phyloP scores from a whole-genome alignment of 192 early-diverging fungal genomes.

The Coemansia sp. region DNA sequence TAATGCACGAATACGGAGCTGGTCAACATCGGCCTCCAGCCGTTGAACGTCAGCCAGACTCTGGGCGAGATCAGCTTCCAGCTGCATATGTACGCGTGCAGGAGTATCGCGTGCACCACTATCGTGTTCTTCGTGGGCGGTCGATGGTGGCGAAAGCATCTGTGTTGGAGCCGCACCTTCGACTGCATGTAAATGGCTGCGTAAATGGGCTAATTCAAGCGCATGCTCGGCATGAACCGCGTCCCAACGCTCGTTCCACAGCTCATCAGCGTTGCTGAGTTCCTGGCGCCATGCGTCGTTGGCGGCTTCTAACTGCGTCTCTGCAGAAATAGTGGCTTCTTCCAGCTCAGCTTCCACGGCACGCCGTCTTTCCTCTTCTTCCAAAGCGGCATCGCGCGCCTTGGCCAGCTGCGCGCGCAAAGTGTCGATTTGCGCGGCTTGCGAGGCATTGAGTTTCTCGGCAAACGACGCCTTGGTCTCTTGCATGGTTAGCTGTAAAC shows the following conservation, averaged over 20 bases:
- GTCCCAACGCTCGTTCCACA: conserved; percentile 50
- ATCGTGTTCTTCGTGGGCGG: conserved; percentile 20
- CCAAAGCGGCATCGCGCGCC: conserved; percentile 44
- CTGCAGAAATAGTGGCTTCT: conserved; percentile 46
- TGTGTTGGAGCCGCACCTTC: neutral
- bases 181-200: neutral
- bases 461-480: conserved; percentile 55
- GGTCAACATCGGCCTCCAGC: conserved; percentile 16
- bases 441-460: conserved; percentile 47
- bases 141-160: conserved; percentile 41
- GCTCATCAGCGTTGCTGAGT: conserved; percentile 39
- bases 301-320: conserved; percentile 36
- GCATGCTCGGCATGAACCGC: conserved; percentile 28
- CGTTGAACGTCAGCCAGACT: conserved; percentile 1
- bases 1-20: conserved; percentile 14
- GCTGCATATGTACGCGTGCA: conserved; percentile 9
- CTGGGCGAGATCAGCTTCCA: conserved; percentile 9
- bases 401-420: conserved; percentile 44
- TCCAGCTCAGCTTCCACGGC: conserved; percentile 56
- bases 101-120: neutral
- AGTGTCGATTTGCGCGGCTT: conserved; percentile 54
- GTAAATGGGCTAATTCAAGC: conserved; percentile 6
- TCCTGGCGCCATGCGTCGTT: conserved; percentile 34
- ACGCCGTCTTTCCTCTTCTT: conserved; percentile 54
- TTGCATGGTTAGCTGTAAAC: conserved; percentile 59